phyloP scores from a whole-genome alignment of 148 eudicot genomes.

The Pouteria glomerata region DNA sequence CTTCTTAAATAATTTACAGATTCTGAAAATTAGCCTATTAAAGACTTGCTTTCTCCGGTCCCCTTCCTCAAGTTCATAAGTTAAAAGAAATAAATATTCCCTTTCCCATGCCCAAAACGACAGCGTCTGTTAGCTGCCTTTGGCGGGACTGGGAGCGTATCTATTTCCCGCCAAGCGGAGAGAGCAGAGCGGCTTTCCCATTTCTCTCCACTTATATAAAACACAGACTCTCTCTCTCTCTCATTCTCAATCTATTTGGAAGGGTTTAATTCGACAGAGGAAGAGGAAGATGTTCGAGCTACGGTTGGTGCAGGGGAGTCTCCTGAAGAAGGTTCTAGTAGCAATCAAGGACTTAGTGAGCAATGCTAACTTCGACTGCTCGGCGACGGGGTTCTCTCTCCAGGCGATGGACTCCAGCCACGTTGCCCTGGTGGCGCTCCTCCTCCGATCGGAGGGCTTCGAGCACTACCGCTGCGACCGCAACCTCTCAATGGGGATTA shows the following conservation, averaged over 20 bases:
- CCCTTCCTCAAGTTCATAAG: no score
- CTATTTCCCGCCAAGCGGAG: slow-evolving; percentile 32
- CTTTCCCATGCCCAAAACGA: background rate
- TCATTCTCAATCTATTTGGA: slow-evolving; percentile 20
- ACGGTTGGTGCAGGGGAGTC: slow-evolving; percentile 47
- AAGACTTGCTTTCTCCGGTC: no score
- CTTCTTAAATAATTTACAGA: no score
- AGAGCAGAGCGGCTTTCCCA: background rate
- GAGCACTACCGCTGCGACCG: slow-evolving; percentile 74
- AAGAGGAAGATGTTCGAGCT: slow-evolving; percentile 59
- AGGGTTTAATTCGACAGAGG: slow-evolving; percentile 64
- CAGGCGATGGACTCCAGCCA: slow-evolving; percentile 83
- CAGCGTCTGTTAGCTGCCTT: background rate
- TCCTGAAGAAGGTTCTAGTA: slow-evolving; percentile 55
- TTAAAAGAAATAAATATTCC: no score
- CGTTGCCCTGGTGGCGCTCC: slow-evolving; percentile 60
- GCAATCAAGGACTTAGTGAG: slow-evolving; percentile 57
- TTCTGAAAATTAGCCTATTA: no score
- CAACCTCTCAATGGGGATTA: slow-evolving; percentile 63
- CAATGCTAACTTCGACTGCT: slow-evolving; percentile 68
- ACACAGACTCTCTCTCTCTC: background rate
- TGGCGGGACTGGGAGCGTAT: slow-evolving; percentile 26
- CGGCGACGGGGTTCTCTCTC: slow-evolving; percentile 54
- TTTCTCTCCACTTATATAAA: background rate
- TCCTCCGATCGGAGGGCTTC: slow-evolving; percentile 61